Evolutionary conservation across 164 flowering plant species (phyloP).

Genomic region (Litsea cubeba): DNA sequence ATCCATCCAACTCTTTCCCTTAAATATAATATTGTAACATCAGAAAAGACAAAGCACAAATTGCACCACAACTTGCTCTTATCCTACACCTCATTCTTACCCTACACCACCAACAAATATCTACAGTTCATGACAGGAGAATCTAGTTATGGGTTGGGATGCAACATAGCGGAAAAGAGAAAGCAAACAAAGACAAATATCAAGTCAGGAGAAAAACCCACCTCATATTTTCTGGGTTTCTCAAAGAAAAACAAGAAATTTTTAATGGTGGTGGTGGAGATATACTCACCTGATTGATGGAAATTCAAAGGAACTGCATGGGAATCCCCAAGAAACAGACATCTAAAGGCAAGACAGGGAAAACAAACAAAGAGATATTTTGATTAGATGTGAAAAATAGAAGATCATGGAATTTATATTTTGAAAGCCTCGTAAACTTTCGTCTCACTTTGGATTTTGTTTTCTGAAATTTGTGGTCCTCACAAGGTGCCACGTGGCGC

Average conservation of each 20-base stretch:
- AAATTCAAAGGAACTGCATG: not conserved
- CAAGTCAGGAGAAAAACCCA: slow-evolving; percentile 12
- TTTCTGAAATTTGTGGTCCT: no score
- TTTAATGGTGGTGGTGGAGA: not conserved
- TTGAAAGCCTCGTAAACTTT: no score
- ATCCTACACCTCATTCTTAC: not conserved
- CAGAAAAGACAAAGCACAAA: not conserved
- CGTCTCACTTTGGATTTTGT: no score
- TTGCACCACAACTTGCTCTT: slow-evolving; percentile 1
- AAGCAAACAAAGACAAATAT: slow-evolving; percentile 4
- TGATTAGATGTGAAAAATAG: not conserved
- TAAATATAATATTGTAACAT: not conserved
- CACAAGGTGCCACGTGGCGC: no score
- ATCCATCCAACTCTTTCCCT: not conserved
- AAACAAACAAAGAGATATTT: not conserved
- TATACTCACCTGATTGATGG: slow-evolving; percentile 2
- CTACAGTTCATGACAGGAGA: not conserved
- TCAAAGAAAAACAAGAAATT: not conserved
- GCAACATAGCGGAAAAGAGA: not conserved
- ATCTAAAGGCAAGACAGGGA: not conserved
- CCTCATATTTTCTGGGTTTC: slow-evolving; percentile 11
- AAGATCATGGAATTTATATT: no score
- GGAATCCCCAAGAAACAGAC: not conserved
- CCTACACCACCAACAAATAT: slow-evolving; percentile 7
- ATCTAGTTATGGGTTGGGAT: not conserved